Percentiles rank a stretch among this genome's conserved stretches.
Conservation (phyloP, 306 rosid species). For the Lathyrus aphaca region DNA sequence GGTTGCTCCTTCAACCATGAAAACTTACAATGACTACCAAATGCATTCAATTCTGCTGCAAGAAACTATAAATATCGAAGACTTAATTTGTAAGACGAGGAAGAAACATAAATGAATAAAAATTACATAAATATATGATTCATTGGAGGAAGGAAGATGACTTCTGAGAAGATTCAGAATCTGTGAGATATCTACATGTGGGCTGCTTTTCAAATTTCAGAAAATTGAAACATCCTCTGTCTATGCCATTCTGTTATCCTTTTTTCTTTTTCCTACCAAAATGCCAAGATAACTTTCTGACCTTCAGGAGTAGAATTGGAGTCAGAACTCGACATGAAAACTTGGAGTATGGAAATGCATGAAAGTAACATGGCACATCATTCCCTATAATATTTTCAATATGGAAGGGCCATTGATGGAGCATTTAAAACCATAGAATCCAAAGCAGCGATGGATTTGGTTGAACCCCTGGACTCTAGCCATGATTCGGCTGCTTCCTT, state of each 20-base stretch:
- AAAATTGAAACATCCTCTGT: too few relatives aligned
- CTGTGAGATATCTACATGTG: background rate
- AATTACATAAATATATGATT: background rate
- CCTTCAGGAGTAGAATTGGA: too few relatives aligned
- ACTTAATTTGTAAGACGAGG: slow-evolving; percentile 4
- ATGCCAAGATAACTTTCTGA: too few relatives aligned
- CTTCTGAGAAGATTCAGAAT: background rate
- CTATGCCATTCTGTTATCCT: too few relatives aligned
- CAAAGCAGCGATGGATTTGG: slow-evolving; percentile 45
- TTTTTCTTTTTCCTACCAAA: too few relatives aligned
- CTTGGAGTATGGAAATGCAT: slow-evolving; percentile 27
- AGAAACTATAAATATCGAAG: slow-evolving; percentile 1
- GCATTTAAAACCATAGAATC: slow-evolving; percentile 17
- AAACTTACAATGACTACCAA: slow-evolving; percentile 1
- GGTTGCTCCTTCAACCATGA: slow-evolving; percentile 3
- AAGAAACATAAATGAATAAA: background rate
- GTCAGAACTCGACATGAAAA: slow-evolving; percentile 25
- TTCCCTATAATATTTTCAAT: slow-evolving; percentile 37
- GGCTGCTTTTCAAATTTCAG: background rate
- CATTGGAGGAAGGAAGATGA: background rate
- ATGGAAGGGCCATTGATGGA: slow-evolving; percentile 28
- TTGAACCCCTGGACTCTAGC: slow-evolving; percentile 70
- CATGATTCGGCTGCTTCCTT: slow-evolving; percentile 73
- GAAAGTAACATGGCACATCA: slow-evolving; percentile 30
- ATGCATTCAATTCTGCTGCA: background rate